Evolutionary conservation across 345 rosid species (phyloP), one percentile per base, ranked within the genome.

Genomic region (Erucastrum elatum): DNA sequence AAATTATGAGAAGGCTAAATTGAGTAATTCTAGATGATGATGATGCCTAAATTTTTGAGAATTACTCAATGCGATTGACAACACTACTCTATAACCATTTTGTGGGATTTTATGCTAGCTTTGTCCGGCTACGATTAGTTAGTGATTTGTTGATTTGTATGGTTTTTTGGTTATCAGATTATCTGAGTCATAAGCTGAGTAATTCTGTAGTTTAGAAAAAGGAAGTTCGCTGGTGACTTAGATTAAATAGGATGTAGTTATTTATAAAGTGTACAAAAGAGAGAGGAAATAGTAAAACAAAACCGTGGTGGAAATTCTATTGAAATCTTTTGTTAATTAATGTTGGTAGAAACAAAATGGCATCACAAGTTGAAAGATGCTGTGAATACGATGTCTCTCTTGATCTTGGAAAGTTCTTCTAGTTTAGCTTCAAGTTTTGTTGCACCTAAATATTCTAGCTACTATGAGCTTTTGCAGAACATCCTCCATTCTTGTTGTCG

Each of bases 311-410:
- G 46, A 39, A 39, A 39, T 39, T 39, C 46, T 39, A 39, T 39
- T 39, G 46, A 10, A 39, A 39, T 72, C 65, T 26, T 61, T 8
- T 53, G 44, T 16, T 64, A 35, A 70, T 44, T 31, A 49, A 44
- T 76, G 53, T 62, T 34, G 56, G 33, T 65, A 51, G 58, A 71
- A 71, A 70, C 13, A 53, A 12, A 58, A 11, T 41, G 17, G 21
- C 26, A 75, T 80, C 72, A 94, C 79, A 95, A 84, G 86, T 95
- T 93, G 8, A 91, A 86, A 21, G 98, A 95, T 35, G 97, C 97
- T 12, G 97, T 96, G 81, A 95, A 93, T 13, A 93, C 98, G 13
- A 91, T 93, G 84, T 95, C 99, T 31, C 97, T 89, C 85, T 95
- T 93, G 82, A 93, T 90, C 79, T 87, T 90, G 11, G 90, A 86